These are phyloP conservation scores for Syzygium aromaticum DNA, from an alignment of 345 rosid species.

Conservation along the genomic window DNA sequence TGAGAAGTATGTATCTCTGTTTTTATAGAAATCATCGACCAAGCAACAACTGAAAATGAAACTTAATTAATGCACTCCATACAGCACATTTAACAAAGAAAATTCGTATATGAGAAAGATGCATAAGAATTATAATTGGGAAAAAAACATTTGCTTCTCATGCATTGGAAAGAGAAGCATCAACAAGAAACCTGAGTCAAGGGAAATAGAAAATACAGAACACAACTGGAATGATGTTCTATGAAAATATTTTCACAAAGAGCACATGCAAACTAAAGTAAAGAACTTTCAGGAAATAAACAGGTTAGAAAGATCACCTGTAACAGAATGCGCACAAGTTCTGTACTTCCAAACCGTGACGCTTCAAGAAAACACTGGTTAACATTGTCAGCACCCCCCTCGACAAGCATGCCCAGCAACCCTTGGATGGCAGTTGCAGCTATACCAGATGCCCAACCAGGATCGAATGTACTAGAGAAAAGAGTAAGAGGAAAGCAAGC, in stretches of 20 bases:
- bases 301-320: slow-evolving; percentile 37
- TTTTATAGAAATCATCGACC: neutral
- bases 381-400: slow-evolving; percentile 94
- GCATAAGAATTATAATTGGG: neutral
- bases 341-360: slow-evolving; percentile 97
- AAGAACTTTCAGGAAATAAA: neutral
- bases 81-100: neutral
- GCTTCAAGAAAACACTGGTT: slow-evolving; percentile 98
- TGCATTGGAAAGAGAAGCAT: neutral
- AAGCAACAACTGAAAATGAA: neutral
- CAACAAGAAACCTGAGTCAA: neutral
- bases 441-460: slow-evolving; percentile 95
- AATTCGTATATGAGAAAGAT: neutral
- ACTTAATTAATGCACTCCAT: neutral
- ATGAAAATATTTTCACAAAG: neutral
- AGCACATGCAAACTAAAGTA: neutral
- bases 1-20: neutral
- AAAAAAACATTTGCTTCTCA: neutral
- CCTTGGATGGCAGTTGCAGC: slow-evolving; percentile 85
- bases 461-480: slow-evolving; percentile 84
- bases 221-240: neutral
- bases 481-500: slow-evolving; percentile 96
- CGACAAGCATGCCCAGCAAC: slow-evolving; percentile 80
- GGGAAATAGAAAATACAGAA: neutral
- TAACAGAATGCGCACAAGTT: slow-evolving; percentile 86